phyloP scores from a whole-genome alignment of 257 asterid species.

The Ophiorrhiza pumila region DNA sequence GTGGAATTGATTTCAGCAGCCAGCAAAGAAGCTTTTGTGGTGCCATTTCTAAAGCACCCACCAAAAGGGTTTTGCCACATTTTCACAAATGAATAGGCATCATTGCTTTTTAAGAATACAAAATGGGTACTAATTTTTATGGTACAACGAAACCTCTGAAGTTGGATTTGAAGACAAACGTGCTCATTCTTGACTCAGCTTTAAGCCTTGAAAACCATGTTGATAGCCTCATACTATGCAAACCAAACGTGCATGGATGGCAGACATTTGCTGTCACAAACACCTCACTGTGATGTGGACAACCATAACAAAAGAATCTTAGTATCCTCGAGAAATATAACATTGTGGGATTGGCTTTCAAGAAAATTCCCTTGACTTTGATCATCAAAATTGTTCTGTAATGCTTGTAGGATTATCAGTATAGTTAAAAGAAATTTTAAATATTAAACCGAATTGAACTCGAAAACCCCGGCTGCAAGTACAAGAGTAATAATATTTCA shows the following conservation, averaged over 20 bases:
- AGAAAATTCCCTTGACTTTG: background rate
- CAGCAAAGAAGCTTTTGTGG: background rate
- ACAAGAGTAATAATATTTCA: too few relatives aligned
- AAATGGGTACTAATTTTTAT: too few relatives aligned
- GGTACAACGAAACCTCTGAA: background rate
- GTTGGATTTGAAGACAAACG: background rate
- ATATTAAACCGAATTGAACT: too few relatives aligned
- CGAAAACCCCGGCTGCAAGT: too few relatives aligned
- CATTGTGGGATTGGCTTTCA: background rate
- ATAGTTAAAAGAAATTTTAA: too few relatives aligned
- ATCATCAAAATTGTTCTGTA: too few relatives aligned
- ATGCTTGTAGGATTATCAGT: too few relatives aligned
- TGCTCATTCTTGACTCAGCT: background rate
- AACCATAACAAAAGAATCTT: conserved; percentile 5
- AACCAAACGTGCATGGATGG: background rate
- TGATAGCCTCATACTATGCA: background rate
- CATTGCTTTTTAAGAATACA: too few relatives aligned
- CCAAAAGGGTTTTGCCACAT: background rate
- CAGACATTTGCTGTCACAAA: background rate
- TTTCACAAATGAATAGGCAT: background rate
- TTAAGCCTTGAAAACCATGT: background rate
- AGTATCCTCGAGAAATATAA: background rate
- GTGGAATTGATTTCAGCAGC: background rate
- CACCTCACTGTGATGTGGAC: background rate
- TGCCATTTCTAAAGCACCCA: background rate